Evolutionary conservation across 495 filamentous ascomycete genomes (phyloP).

Genomic region (Penicillium silybi): DNA sequence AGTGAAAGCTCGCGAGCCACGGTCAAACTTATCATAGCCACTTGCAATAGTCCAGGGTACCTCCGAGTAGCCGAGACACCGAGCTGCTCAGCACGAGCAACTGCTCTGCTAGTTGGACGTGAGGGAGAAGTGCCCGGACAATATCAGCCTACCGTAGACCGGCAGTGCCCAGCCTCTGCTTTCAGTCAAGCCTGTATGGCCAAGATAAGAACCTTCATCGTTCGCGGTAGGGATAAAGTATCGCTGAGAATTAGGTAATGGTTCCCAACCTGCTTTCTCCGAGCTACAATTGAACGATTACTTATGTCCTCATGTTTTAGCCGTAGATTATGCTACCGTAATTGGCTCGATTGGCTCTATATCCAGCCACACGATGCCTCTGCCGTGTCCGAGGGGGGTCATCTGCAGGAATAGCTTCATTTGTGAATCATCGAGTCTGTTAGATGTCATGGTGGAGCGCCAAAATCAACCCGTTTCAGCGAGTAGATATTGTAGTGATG

Average conservation of each 20-base stretch:
- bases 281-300: not conserved
- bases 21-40: not conserved
- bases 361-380: not conserved
- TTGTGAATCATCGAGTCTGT: not conserved
- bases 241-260: not conserved
- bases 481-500: too few species aligned
- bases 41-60: not conserved
- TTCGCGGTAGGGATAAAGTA: not conserved
- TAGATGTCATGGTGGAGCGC: not conserved
- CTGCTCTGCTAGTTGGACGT: not conserved
- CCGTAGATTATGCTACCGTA: not conserved
- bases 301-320: not conserved
- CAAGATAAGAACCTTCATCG: not conserved
- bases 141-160: not conserved
- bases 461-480: not conserved
- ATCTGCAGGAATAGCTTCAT: not conserved
- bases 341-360: not conserved
- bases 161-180: not conserved
- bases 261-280: not conserved
- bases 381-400: not conserved
- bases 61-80: not conserved
- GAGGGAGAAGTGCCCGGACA: not conserved
- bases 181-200: not conserved
- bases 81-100: not conserved
- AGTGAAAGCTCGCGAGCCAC: too few species aligned